Evolutionary conservation across 225 moss, liverwort and hornwort genomes (phyloP).

Genomic region (Pseudoscleropodium purum): DNA sequence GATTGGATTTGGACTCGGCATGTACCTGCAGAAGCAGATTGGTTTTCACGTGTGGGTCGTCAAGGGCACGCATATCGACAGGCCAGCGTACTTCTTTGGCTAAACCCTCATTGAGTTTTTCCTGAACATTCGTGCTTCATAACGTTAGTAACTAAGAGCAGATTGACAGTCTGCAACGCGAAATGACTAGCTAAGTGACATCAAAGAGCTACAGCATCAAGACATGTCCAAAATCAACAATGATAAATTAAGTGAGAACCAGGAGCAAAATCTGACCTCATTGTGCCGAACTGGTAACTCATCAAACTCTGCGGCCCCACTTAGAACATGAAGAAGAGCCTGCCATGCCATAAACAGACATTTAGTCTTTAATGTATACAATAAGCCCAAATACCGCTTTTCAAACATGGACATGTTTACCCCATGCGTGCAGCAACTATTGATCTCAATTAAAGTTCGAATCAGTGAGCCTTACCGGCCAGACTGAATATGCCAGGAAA

Average conservation of each 20-base stretch:
- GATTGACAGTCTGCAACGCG: not conserved
- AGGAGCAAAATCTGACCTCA: conserved; percentile 48
- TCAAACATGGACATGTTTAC: not conserved
- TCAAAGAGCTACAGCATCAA: not conserved
- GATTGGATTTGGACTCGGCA: not conserved
- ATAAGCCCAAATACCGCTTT: not conserved
- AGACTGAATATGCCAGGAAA: not conserved
- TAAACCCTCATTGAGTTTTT: conserved; percentile 78
- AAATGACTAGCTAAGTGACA: not conserved
- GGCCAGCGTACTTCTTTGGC: conserved; percentile 69
- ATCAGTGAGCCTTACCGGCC: not conserved
- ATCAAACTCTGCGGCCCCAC: conserved; percentile 93
- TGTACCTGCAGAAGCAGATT: conserved; percentile 86
- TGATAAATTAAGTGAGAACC: not conserved
- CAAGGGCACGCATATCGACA: conserved; percentile 77
- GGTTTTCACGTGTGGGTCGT: conserved; percentile 95
- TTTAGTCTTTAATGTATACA: not conserved
- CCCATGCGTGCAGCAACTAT: not conserved
- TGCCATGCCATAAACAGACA: conserved; percentile 15
- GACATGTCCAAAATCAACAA: not conserved
- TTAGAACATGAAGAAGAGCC: conserved; percentile 81
- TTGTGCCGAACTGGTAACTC: conserved; percentile 99
- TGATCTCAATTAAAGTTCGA: not conserved
- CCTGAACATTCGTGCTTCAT: conserved; percentile 34
- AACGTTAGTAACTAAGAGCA: not conserved